Evolutionary conservation across 192 early-diverging fungal genomes (phyloP).

Genomic region (Podila verticillata): DNA sequence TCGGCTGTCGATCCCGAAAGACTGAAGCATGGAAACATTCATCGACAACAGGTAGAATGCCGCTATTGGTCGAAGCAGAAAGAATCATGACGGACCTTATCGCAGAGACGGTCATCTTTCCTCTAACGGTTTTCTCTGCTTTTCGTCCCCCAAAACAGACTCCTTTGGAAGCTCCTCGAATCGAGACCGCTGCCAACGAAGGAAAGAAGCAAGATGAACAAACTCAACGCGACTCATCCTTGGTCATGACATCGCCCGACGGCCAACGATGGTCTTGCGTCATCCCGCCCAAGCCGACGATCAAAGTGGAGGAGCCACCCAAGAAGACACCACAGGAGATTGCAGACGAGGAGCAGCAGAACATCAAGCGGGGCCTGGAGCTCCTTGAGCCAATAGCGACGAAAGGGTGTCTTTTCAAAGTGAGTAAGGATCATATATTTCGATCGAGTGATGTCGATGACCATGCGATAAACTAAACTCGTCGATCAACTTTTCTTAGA

Average conservation of each 20-base stretch:
- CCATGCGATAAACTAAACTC: no score
- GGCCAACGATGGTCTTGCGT: constrained; percentile 63
- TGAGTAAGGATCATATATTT: background rate
- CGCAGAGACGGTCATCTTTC: background rate
- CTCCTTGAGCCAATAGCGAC: constrained; percentile 62
- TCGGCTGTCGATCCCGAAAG: constrained; percentile 34
- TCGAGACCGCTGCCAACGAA: background rate
- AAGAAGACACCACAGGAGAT: constrained; percentile 33
- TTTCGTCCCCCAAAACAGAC: no score
- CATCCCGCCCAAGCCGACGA: constrained; percentile 56
- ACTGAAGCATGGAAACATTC: constrained; percentile 5
- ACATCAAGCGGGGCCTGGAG: constrained; percentile 65
- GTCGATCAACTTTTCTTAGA: constrained; percentile 7
- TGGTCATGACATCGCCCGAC: constrained; percentile 53
- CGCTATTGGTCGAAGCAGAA: background rate
- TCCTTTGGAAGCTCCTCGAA: background rate
- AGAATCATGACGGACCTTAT: background rate
- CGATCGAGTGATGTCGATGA: no score
- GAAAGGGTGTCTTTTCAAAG: constrained; percentile 60
- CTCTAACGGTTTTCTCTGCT: background rate
- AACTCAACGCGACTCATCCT: constrained; percentile 4
- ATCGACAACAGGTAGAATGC: constrained; percentile 9
- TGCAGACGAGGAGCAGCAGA: constrained; percentile 43
- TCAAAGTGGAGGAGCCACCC: constrained; percentile 12
- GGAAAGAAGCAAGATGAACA: background rate